phyloP scores from a whole-genome alignment of 768 basidiomycete genomes.

The Lactifluus subvellereus region DNA sequence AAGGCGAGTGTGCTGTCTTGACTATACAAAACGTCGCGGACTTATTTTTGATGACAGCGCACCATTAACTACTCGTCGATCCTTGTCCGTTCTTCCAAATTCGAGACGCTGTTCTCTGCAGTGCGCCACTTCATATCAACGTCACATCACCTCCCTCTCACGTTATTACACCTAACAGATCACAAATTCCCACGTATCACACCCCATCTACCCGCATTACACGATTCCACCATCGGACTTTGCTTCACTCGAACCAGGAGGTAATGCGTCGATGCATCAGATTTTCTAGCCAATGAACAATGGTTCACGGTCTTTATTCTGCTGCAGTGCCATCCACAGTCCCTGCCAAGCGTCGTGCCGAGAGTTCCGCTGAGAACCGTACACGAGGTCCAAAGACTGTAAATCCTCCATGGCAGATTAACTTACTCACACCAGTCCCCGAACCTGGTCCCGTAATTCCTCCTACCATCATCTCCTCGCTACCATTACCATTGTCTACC shows the following conservation, averaged over 20 bases:
- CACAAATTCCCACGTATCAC: not conserved
- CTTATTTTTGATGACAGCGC: not conserved
- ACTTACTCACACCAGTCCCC: not conserved
- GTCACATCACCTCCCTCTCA: not conserved
- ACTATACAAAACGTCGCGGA: too few relatives aligned
- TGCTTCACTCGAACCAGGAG: constrained; percentile 16
- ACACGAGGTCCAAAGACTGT: not conserved
- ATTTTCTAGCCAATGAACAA: not conserved
- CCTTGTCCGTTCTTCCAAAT: not conserved
- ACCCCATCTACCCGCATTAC: not conserved
- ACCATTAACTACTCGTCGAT: not conserved
- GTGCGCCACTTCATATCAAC: not conserved
- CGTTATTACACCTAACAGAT: not conserved
- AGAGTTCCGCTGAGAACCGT: not conserved
- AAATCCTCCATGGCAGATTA: not conserved
- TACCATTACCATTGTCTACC: not conserved
- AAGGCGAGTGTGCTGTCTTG: not conserved
- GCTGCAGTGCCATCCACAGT: too few relatives aligned
- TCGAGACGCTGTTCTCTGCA: not conserved
- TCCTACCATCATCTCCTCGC: not conserved
- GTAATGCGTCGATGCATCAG: not conserved
- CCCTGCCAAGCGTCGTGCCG: not conserved
- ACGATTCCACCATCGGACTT: not conserved
- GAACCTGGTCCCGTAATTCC: not conserved
- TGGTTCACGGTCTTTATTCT: not conserved